Percentiles rank a stretch among this genome's conserved stretches.
phyloP scores from a whole-genome alignment of 2,329 filamentous ascomycete species.

The Diaporthe amygdali region DNA sequence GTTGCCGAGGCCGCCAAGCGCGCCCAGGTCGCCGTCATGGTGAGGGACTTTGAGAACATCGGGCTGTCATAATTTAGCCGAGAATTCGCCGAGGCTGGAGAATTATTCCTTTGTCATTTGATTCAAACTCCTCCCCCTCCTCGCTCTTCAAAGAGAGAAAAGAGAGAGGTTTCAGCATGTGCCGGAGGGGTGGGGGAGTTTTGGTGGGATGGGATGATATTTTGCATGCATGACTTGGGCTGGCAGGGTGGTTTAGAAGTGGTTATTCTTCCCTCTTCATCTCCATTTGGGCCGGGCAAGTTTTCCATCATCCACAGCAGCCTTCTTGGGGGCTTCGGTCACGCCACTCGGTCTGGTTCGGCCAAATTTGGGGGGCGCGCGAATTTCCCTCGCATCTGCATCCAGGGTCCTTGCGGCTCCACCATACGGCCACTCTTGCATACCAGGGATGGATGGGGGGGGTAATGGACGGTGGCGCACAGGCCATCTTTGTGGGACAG shows the following conservation, averaged over 20 bases:
- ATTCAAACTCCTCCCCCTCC: too few species aligned
- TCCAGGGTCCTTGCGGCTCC: constrained; percentile 1
- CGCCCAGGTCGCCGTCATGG: constrained; percentile 87
- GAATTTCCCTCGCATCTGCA: constrained; percentile 13
- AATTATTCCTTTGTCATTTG: background rate
- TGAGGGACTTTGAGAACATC: constrained; percentile 82
- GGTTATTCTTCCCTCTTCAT: background rate
- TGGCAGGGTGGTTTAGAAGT: background rate
- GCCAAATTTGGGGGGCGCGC: background rate
- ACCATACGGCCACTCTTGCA: background rate
- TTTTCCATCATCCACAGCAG: too few species aligned
- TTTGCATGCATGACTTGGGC: background rate
- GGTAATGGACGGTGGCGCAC: constrained; percentile 1
- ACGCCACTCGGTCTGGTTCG: background rate
- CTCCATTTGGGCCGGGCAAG: background rate
- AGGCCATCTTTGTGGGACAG: background rate
- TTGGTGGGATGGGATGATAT: background rate
- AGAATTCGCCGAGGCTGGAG: background rate
- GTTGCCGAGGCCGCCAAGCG: constrained; percentile 92
- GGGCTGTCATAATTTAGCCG: constrained; percentile 51
- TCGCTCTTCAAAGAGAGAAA: background rate
- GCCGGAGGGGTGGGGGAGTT: background rate
- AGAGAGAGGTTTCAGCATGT: background rate
- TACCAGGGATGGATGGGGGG: background rate
- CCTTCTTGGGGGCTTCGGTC: background rate